Base-by-base conservation (phyloP, 768 basidiomycete genomes). In the Lyophyllum atratum region DNA sequence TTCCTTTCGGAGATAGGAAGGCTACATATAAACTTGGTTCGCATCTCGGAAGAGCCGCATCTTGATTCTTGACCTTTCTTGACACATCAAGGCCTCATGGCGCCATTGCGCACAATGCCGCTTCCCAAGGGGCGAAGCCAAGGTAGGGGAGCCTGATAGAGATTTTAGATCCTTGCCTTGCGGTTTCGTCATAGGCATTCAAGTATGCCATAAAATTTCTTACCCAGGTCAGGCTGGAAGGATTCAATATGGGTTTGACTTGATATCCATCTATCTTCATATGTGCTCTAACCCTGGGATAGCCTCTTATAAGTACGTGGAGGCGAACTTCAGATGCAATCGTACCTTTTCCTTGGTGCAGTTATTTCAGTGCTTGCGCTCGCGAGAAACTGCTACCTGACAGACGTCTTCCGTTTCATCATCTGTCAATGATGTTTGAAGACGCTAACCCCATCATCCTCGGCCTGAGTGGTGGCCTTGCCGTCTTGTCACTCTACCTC, bases 381-480 rank as follows among this genome's bases (percentile, higher is more conserved):
- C 28, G 44, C 52, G 43, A 52, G 24, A 15, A 42, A 7, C 33
- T 34, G 14, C 33, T 25, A 14, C n/a, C 28, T 15, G 19, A 52
- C 33, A 29, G 10, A 5, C 33, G 6, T 50, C n/a, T 50, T 50
- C 15, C 31, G 4, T 34, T 19, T 21, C 17, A 19, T 14, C 33
- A 14, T 19, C 40, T 42, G 3, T 29, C 48, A 47, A n/a, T 15
- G n/a, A 55, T 59, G 59, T 39, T 59, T 17, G 49, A 55, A 37
- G 54, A 42, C 19, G 43, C 53, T 12, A 52, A 52, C n/a, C 45
- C 60, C 9, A 15, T 58, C 17, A 17, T 59, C 24, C 45, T 59
- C 28, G 54, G 59, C 7, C 24, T 59, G 29, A 47, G 48, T n/a
- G 56, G 51, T 25, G 31, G 44, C 12, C 29, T 62, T 4, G 56